Evolutionary conservation across 2,329 filamentous ascomycete species (phyloP), one percentile per base, ranked within the genome.

Genomic region (Nigrospora oryzae): DNA sequence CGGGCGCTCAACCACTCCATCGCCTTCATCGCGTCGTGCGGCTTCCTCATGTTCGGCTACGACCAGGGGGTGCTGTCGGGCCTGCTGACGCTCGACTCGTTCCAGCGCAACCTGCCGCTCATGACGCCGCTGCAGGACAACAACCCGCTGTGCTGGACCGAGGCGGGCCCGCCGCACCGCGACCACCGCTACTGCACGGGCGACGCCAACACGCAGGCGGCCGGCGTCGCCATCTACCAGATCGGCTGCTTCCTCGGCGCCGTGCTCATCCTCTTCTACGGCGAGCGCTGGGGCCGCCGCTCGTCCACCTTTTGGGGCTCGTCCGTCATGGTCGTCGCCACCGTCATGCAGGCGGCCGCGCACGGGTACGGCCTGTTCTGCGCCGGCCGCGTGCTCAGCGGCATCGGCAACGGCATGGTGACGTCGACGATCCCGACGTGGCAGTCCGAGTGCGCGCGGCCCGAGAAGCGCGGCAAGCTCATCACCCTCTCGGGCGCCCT

Each of bases 11-110:
- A 84, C 67, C 73, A 78, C 62, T 83, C 83, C 44, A 79, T 89
- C 53, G 79, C 79, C 49, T 65, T 81, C n/a, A 75, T 88, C 55
- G 84, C 84, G 46, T 84, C 84, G 56, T 77, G 82, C 41, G 83
- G 86, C 63, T 87, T 87, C 59, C 68, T 86, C 50, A 79, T 76
- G 19, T 75, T 77, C 51, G 73, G 74, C 49, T 77, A 76, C 45
- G 74, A 88, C 61, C 83, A 86, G 63, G 81, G 84, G 57, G 83
- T 88, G 11, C 88, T 86, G 73, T 84, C 83, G 39, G 82, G 82
- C 46, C 79, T 91, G 51, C 68, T 91, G 46, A 87, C 84, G 3
- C 73, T 90, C 55, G 65, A 73, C 17, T 71, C 72, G 11, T 87
- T 86, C 53, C 66, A 79, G 2, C 53, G 61, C 3, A 62, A 66